Conservation (phyloP, 257 asterid genomes). For the Ilex asprella region DNA sequence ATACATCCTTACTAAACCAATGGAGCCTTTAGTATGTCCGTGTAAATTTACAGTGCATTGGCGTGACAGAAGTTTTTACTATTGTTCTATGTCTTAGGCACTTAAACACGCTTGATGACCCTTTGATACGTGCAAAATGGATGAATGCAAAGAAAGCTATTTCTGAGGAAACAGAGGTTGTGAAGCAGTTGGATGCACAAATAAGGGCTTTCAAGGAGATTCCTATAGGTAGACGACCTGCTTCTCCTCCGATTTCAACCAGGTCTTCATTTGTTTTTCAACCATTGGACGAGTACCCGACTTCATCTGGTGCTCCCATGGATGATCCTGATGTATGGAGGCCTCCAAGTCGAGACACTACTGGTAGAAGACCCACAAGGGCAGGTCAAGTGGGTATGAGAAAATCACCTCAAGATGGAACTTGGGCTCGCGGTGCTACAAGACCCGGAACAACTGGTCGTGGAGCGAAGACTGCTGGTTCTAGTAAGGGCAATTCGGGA, state of each 20-base stretch:
- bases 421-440: slow-evolving; percentile 85
- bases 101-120: slow-evolving; percentile 81
- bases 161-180: slow-evolving; percentile 91
- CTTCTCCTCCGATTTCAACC: slow-evolving; percentile 87
- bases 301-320: slow-evolving; percentile 78
- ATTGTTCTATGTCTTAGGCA: slow-evolving; percentile 38
- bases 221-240: slow-evolving; percentile 61
- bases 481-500: slow-evolving; percentile 64
- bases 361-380: slow-evolving; percentile 68
- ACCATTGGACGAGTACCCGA: slow-evolving; percentile 89
- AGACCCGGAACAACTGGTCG: slow-evolving; percentile 57
- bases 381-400: slow-evolving; percentile 63
- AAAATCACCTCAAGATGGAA: slow-evolving; percentile 81
- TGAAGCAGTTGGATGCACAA: slow-evolving; percentile 90
- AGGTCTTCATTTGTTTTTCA: slow-evolving; percentile 85
- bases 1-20: no score
- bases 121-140: slow-evolving; percentile 82
- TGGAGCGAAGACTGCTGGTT: slow-evolving; percentile 69
- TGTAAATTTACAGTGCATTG: neutral
- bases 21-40: no score
- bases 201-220: slow-evolving; percentile 83
- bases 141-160: slow-evolving; percentile 88
- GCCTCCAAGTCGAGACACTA: slow-evolving; percentile 82
- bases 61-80: neutral
- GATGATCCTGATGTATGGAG: slow-evolving; percentile 99